Evolutionary conservation across 495 filamentous ascomycete species (phyloP), one percentile per base, ranked within the genome.

Genomic region (Coniosporium apollinis): DNA sequence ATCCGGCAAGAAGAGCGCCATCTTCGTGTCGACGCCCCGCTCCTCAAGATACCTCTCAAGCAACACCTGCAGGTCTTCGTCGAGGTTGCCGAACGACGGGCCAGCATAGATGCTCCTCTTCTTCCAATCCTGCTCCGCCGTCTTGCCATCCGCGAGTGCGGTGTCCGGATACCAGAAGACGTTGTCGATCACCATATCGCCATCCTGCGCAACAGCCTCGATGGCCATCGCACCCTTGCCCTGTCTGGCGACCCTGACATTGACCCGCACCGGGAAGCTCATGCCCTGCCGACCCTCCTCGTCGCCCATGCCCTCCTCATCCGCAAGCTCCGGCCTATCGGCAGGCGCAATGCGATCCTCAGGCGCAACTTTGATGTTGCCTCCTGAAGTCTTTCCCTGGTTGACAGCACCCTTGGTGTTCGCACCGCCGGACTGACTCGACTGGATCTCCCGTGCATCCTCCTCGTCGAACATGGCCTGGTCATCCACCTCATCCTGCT

Each of bases 21-120:
- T 67, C 42, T 75, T 70, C 39, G 81, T 76, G 51, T 89, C 82
- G 59, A 99, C 70, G 40, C 89, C 87, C 48, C 89, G 69, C 67
- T 91, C 89, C 57, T 93, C 86, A 37, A 99, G 67, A 62, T 89
- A 96, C 42, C 82, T 72, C 68, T 96, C 89, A 53, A 94, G 61
- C 50, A 92, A 63, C 36, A 81, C 65, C 63, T 96, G 85, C 25
- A 99, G 69, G 48, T 94, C 89, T 63, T 94, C 85, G 54, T 99
- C 89, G 26, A 99, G 69, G 64, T 80, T 91, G 59, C 73, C 72
- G 53, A 94, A 96, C 22, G 83, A 82, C 42, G 89, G 91, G 30
- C 89, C 89, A 35, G 80, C 76, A 62, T 96, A 99, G 34, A 84
- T 51, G 47, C 77, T 72, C 54, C 79, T 68, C 45, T 82, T 51